Evolutionary conservation across 148 eudicot genomes (phyloP).

Genomic region (Cornus suecica): DNA sequence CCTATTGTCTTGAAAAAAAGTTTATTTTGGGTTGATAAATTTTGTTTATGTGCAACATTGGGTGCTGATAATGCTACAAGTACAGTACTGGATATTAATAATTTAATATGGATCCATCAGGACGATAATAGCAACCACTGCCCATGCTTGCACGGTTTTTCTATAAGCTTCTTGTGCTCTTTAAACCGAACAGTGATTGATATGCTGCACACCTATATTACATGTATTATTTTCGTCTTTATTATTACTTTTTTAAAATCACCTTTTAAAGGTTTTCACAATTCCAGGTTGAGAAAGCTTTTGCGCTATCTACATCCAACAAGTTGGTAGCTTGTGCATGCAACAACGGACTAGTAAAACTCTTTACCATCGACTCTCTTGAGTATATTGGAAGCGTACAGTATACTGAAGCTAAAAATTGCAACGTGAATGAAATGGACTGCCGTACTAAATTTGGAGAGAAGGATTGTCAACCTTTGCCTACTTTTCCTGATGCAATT

Average conservation of each 20-base stretch:
- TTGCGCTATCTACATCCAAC: conserved; percentile 45
- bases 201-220: neutral
- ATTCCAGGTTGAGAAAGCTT: conserved; percentile 50
- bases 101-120: neutral
- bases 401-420: conserved; percentile 27
- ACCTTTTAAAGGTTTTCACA: neutral
- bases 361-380: conserved; percentile 32
- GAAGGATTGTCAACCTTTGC: conserved; percentile 16
- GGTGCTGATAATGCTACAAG: neutral
- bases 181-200: neutral
- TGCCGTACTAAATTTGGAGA: conserved; percentile 5
- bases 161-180: conserved; percentile 2
- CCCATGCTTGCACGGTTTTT: neutral
- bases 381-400: conserved; percentile 41
- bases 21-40: neutral
- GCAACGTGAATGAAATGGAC: conserved; percentile 14
- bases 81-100: neutral
- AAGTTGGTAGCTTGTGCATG: conserved; percentile 64
- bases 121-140: neutral
- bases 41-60: neutral
- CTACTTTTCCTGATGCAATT: conserved; percentile 48
- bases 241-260: neutral
- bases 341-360: conserved; percentile 52
- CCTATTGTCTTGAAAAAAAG: no score
- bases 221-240: neutral